Evolutionary conservation across 306 rosid genomes (phyloP).

Genomic region (Malus asiatica): DNA sequence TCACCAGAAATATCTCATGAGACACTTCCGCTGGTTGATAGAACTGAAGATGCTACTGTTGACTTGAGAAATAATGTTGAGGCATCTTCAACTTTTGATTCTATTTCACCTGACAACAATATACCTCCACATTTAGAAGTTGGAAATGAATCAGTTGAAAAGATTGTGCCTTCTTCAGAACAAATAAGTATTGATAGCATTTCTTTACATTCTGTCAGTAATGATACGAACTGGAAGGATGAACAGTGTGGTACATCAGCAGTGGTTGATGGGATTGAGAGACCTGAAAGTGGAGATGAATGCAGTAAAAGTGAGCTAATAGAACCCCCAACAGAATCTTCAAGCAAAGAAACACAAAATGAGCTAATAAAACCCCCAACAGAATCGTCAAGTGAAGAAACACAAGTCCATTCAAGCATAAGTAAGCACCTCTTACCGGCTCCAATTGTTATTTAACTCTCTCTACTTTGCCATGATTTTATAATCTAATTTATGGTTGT

Average conservation of each 20-base stretch:
- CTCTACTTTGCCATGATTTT: constrained; percentile 8
- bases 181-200: constrained; percentile 12
- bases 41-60: constrained; percentile 22
- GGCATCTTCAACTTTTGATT: constrained; percentile 25
- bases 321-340: constrained; percentile 29
- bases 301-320: constrained; percentile 22
- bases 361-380: constrained; percentile 31
- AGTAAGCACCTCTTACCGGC: constrained; percentile 23
- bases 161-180: constrained; percentile 25
- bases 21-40: constrained; percentile 19
- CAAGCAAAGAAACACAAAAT: constrained; percentile 21
- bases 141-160: constrained; percentile 24
- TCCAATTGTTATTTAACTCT: constrained; percentile 19
- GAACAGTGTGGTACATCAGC: constrained; percentile 18
- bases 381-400: constrained; percentile 30
- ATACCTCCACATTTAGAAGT: constrained; percentile 23
- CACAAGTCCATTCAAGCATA: constrained; percentile 29
- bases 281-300: constrained; percentile 21
- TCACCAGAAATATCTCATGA: constrained; percentile 21
- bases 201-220: constrained; percentile 21
- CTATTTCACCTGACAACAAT: constrained; percentile 24
- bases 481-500: constrained; percentile 13
- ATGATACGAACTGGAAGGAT: constrained; percentile 21
- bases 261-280: constrained; percentile 23
- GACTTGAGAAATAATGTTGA: constrained; percentile 17